Percentiles rank a stretch among this genome's conserved stretches.
These are phyloP conservation scores for Pythium folliculosum DNA, from an alignment of 352 stramenopile species.

Conservation along the genomic window DNA sequence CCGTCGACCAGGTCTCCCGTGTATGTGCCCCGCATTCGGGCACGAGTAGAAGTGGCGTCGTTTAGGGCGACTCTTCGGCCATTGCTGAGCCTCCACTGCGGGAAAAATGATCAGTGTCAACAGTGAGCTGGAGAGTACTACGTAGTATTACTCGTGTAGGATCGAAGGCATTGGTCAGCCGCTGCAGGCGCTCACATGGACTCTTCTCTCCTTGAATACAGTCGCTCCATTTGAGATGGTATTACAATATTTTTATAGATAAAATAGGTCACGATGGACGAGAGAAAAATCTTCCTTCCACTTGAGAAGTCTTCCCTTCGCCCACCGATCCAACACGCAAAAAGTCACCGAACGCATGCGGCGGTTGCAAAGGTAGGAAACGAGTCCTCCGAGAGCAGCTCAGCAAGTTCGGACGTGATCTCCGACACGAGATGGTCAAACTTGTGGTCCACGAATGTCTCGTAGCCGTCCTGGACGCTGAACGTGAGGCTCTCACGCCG, in stretches of 20 bases:
- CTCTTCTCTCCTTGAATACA: too few relatives aligned
- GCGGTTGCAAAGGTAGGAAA: neutral
- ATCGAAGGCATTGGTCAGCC: too few relatives aligned
- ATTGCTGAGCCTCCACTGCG: neutral
- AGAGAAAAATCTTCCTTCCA: neutral
- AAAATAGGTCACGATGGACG: neutral
- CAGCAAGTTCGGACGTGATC: slow-evolving; percentile 13
- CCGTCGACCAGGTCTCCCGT: slow-evolving; percentile 55
- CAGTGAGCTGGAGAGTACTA: too few relatives aligned
- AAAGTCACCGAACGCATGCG: neutral
- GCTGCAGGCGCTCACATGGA: too few relatives aligned
- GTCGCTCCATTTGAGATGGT: too few relatives aligned
- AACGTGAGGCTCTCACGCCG: slow-evolving; percentile 7
- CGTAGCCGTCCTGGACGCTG: slow-evolving; percentile 4
- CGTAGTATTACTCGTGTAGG: too few relatives aligned
- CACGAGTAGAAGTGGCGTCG: too few relatives aligned
- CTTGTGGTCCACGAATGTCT: slow-evolving; percentile 23
- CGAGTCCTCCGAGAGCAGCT: slow-evolving; percentile 16
- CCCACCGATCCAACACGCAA: neutral
- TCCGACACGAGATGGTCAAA: slow-evolving; percentile 26
- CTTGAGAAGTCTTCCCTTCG: neutral
- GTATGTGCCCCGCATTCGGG: slow-evolving; percentile 48
- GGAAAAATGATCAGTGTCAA: neutral
- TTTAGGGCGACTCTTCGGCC: neutral
- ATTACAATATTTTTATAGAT: neutral